Conservation (phyloP, 2,329 filamentous ascomycete species). For the Ceratocystis cubensis region DNA sequence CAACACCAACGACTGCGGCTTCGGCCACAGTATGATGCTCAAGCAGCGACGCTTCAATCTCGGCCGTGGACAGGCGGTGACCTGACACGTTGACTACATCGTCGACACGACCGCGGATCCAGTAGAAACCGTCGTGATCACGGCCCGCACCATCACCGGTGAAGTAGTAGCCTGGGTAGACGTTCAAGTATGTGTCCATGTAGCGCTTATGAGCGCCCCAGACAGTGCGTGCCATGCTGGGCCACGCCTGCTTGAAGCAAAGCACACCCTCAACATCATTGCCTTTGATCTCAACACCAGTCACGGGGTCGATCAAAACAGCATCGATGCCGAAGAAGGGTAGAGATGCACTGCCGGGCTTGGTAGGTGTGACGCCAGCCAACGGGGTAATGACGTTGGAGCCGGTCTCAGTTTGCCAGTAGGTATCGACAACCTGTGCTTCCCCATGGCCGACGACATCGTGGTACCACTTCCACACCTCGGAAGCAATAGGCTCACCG, state of each 20-base stretch:
- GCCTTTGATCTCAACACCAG: slow-evolving; percentile 81
- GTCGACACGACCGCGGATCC: slow-evolving; percentile 96
- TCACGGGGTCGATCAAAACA: slow-evolving; percentile 91
- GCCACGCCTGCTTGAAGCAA: slow-evolving; percentile 96
- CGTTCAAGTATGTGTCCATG: slow-evolving; percentile 96
- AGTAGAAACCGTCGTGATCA: slow-evolving; percentile 98
- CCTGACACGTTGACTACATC: slow-evolving; percentile 98
- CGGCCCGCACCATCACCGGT: slow-evolving; percentile 88
- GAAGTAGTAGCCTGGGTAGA: slow-evolving; percentile 97
- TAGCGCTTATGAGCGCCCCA: slow-evolving; percentile 97
- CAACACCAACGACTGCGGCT: slow-evolving; percentile 85
- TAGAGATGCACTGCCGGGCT: slow-evolving; percentile 87
- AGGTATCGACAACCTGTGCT: slow-evolving; percentile 89
- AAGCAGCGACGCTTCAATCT: slow-evolving; percentile 93
- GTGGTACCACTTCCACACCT: slow-evolving; percentile 99
- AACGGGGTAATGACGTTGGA: slow-evolving; percentile 92
- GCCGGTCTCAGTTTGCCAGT: slow-evolving; percentile 99
- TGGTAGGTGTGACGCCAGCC: slow-evolving; percentile 86
- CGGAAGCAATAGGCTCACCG: slow-evolving; percentile 91
- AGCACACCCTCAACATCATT: slow-evolving; percentile 97
- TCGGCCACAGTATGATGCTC: slow-evolving; percentile 85
- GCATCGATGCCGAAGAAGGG: slow-evolving; percentile 98
- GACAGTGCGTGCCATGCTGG: slow-evolving; percentile 94
- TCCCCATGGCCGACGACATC: slow-evolving; percentile 88
- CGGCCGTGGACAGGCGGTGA: slow-evolving; percentile 88